phyloP scores from a whole-genome alignment of 2,329 filamentous ascomycete species.

The Fusarium brevicatenulatum region DNA sequence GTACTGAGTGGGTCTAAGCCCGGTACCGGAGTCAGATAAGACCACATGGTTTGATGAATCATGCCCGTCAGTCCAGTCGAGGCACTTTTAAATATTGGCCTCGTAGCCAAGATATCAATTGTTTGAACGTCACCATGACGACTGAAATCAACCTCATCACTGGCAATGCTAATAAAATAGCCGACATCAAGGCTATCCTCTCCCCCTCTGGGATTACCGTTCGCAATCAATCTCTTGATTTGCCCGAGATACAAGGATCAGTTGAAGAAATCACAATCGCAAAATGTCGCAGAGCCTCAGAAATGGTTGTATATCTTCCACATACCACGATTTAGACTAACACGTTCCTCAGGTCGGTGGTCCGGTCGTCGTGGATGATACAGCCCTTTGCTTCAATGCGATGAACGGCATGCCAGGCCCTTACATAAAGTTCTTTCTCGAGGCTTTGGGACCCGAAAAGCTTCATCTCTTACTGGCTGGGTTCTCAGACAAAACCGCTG shows the following conservation, averaged over 20 bases:
- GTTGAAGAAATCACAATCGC: not conserved
- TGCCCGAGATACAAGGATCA: not conserved
- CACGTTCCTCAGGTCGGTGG: not conserved
- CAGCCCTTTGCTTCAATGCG: not conserved
- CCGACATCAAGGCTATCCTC: not conserved
- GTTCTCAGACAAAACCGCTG: not conserved
- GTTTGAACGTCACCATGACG: too few relatives aligned
- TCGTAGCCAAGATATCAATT: not conserved
- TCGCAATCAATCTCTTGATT: not conserved
- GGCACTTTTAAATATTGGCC: rapidly evolving
- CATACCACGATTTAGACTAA: rapidly evolving
- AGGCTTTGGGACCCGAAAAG: not conserved
- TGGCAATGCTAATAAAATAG: not conserved
- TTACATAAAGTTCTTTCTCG: not conserved
- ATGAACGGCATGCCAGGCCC: not conserved
- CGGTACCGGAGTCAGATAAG: not conserved
- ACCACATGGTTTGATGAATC: not conserved
- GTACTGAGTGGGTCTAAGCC: not conserved
- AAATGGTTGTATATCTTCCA: not conserved
- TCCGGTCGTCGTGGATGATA: not conserved
- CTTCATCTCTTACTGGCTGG: not conserved
- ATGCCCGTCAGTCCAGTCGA: not conserved
- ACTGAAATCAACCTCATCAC: not conserved
- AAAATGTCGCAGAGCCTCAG: not conserved
- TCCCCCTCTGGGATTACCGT: not conserved